Evolutionary conservation across 352 stramenopile genomes (phyloP), one percentile per base, ranked within the genome.

Genomic region (Poterioochromonas sp.): DNA sequence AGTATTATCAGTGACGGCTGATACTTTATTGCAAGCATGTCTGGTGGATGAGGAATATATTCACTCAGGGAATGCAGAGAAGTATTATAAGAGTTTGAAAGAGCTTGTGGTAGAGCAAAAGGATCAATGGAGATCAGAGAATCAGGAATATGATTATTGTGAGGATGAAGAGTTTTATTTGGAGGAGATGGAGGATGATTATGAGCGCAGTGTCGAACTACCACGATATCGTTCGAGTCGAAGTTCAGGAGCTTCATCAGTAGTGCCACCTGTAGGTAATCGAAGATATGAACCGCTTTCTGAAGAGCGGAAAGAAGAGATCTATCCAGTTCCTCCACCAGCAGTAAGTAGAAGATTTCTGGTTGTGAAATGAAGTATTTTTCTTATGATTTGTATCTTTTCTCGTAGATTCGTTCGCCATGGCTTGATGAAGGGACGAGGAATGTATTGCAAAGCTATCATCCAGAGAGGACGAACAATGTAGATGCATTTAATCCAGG

Each of bases 1-100:
- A 32, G 40, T 83, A 3, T 78, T 83, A 43, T 44, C 35, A 43
- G 35, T 26, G 2, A 69, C 60, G 11, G 34, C 29, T 18, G 60
- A 69, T 69, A 26, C 60, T 12, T 43, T 69, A 26, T 41, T 69
- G 26, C 60, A 69, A 43, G 60, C 35, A 32, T 69, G 35, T 69
- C 39, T 62, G 8, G 26, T 62, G 12, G 51, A 62, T 32, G 51
- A 62, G 26, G 26, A 62, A 32, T 58, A 58, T 58, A 58, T 58
- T 58, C 47, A 58, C 47, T 58, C 47, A 58, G 47, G 47, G 47
- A 58, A 58, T 58, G 47, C 47, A 58, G 47, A 58, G 47, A 58
- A 58, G 47, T 58, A 58, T 58, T 26, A 58, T 58, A 58, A 58
- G 47, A 58, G 47, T 58, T 58, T 58, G 47, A 58, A 58, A 58